phyloP scores from a whole-genome alignment of 306 rosid genomes.

The Trifolium fragiferum region DNA sequence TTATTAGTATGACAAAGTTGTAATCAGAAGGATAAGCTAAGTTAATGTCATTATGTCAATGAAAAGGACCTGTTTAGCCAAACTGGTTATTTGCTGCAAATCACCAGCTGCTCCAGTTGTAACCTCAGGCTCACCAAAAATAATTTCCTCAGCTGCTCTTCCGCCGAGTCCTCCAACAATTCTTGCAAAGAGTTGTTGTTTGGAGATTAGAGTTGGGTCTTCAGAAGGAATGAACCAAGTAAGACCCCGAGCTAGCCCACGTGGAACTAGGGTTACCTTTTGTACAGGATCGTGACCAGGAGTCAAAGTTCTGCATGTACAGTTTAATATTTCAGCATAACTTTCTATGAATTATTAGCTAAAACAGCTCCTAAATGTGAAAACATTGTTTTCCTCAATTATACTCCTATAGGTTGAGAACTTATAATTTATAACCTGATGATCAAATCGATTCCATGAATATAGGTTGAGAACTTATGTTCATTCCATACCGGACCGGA shows the following conservation, averaged over 20 bases:
- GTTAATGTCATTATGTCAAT: constrained; percentile 8
- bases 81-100: constrained; percentile 88
- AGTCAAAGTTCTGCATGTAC: constrained; percentile 81
- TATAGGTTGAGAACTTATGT: no score
- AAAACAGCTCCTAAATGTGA: constrained; percentile 26
- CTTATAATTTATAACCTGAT: neutral
- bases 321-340: constrained; percentile 40
- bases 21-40: neutral
- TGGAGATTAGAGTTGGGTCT: constrained; percentile 94
- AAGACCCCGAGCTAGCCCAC: constrained; percentile 99
- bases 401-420: neutral
- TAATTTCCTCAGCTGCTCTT: constrained; percentile 96
- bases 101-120: constrained; percentile 99
- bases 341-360: neutral
- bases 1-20: constrained; percentile 23
- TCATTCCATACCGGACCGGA: neutral
- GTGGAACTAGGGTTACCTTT: constrained; percentile 90
- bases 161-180: constrained; percentile 99
- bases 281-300: constrained; percentile 97
- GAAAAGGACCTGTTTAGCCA: constrained; percentile 87
- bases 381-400: neutral
- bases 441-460: neutral
- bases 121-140: constrained; percentile 97
- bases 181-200: constrained; percentile 97
- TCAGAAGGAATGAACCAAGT: constrained; percentile 98